Evolutionary conservation across 2,329 filamentous ascomycete species (phyloP), one percentile per base, ranked within the genome.

Genomic region (Rhynchosporium graminicola): DNA sequence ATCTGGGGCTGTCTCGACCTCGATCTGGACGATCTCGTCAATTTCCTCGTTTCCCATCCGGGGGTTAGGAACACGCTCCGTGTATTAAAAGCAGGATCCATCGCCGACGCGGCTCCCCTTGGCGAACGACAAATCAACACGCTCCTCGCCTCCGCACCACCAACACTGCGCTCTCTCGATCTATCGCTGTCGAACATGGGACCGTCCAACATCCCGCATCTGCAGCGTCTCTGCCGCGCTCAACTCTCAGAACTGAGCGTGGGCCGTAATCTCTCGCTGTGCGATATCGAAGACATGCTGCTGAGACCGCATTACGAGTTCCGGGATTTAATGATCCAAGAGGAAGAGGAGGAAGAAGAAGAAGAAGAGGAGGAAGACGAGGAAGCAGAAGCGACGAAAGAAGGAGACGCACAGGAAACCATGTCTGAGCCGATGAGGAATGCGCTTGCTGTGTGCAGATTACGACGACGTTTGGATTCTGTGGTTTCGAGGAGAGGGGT

Each of bases 361-460:
- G 59, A 56, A 26, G 51, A 55, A 26, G 28, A 13, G 1, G 42
- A 31, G 26, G 15, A 48, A 2, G 42, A 31, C 28, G 15, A 48
- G 36, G 13, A 63, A 1, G 8, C 10, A 15, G 31, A 48, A 13
- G 1, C 31, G 12, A 45, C 42, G 3, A 50, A 61, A 31, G 59
- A 56, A 26, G 51, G 48, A 26, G 28, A 13, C 29, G 36, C 63
- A 33, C 52, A 64, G 12, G 60, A 56, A 4, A 43, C 33, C n/a
- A 55, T 63, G 12, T 45, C 68, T 1, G 59, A 61, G 8, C 61
- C 67, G 2, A 64, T 69, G 62, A 52, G 42, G 42, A 55, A 63
- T n/a, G 65, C 68, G 3, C 52, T 70, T 38, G 64, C 68, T 3
- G 56, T 65, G 3, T 68, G 67, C 51, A 66, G 66, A 36, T 40